These are phyloP conservation scores for Thelonectria discophora DNA, from an alignment of 2,329 filamentous ascomycete genomes.

Conservation along the genomic window DNA sequence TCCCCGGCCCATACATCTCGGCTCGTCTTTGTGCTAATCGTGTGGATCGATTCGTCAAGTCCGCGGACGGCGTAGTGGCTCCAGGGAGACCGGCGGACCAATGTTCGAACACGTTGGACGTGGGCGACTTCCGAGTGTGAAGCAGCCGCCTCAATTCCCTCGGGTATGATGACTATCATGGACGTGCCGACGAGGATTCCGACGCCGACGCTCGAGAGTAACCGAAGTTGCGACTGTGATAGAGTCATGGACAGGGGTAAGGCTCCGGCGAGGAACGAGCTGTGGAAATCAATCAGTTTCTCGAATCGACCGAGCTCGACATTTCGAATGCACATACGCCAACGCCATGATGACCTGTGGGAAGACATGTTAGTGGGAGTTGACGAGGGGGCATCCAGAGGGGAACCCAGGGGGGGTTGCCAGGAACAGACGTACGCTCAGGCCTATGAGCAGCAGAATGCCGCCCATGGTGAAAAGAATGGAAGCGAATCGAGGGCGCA, in stretches of 20 bases:
- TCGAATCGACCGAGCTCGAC: conserved; percentile 26
- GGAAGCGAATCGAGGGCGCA: conserved; percentile 24
- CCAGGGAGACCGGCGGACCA: conserved; percentile 47
- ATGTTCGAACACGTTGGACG: conserved; percentile 47
- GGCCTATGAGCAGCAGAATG: conserved; percentile 51
- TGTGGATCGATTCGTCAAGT: conserved; percentile 37
- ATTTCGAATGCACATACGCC: conserved; percentile 56
- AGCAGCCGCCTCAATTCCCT: conserved; percentile 92
- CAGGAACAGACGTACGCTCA: conserved; percentile 50
- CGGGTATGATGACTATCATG: conserved; percentile 95
- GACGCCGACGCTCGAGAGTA: conserved; percentile 92
- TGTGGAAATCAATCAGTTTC: conserved; percentile 51
- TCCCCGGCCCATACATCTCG: conserved; percentile 21
- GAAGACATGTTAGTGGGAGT: conserved; percentile 34
- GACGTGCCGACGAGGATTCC: conserved; percentile 95
- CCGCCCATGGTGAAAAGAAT: conserved; percentile 48
- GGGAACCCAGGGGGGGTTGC: not conserved
- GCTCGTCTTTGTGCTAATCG: conserved; percentile 26
- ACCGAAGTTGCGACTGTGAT: conserved; percentile 83
- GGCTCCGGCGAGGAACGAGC: conserved; percentile 92
- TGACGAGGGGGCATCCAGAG: not conserved
- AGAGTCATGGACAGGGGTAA: conserved; percentile 89
- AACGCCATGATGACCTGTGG: conserved; percentile 65
- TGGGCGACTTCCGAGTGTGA: conserved; percentile 57
- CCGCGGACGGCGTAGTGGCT: conserved; percentile 39